These are phyloP conservation scores for Tricholoma flavovirens DNA, from an alignment of 768 basidiomycete genomes.

Conservation along the genomic window DNA sequence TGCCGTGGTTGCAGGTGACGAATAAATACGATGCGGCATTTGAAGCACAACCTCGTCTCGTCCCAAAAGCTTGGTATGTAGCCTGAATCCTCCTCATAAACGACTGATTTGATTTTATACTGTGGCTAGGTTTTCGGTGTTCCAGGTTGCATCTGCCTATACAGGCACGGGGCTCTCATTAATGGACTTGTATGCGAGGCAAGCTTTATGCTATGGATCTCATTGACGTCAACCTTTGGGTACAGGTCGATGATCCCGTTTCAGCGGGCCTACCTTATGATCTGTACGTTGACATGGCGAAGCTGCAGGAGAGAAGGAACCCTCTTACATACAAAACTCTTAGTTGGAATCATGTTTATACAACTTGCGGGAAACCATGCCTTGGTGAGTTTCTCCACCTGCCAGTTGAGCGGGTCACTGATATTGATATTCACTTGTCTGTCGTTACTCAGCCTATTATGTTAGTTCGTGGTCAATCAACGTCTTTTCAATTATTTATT, in stretches of 20 bases:
- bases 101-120: not conserved
- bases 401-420: not conserved
- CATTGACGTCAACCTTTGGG: not conserved
- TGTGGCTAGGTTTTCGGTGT: slow-evolving; percentile 34
- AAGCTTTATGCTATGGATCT: not conserved
- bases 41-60: slow-evolving; percentile 39
- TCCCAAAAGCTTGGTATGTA: slow-evolving; percentile 54
- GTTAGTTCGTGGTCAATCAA: slow-evolving; percentile 28
- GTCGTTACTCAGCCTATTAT: slow-evolving; percentile 46
- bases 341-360: slow-evolving; percentile 50
- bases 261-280: slow-evolving; percentile 59
- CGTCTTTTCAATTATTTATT: not conserved
- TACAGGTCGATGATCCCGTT: slow-evolving; percentile 65
- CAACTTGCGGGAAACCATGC: slow-evolving; percentile 79
- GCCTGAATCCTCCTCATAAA: not conserved
- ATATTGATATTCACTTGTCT: not conserved
- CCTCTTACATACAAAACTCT: not conserved
- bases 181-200: slow-evolving; percentile 44
- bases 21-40: slow-evolving; percentile 46
- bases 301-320: not conserved
- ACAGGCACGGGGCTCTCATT: slow-evolving; percentile 68
- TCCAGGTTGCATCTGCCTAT: slow-evolving; percentile 45
- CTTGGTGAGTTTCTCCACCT: slow-evolving; percentile 40
- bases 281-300: slow-evolving; percentile 28
- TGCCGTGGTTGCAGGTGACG: slow-evolving; percentile 50